Conservation (phyloP, 1,284 basidiomycete species). For the Trametes versicolor region DNA sequence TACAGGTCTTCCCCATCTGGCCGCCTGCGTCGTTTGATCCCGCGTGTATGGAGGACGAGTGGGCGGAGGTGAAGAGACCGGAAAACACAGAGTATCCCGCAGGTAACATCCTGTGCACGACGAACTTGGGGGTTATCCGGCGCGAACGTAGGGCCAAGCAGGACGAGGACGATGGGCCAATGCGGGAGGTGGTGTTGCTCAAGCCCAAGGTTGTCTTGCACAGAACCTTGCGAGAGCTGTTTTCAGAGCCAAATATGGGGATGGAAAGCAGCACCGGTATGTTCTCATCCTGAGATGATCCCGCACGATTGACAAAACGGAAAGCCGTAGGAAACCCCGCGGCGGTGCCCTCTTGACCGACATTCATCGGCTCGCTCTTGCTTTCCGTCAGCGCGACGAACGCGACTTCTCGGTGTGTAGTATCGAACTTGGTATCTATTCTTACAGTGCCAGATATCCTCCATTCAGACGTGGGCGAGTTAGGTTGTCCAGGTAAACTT, state of each 20-base stretch:
- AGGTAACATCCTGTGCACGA: conserved; percentile 18
- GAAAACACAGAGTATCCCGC: neutral
- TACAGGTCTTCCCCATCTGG: conserved; percentile 47
- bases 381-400: too few species aligned
- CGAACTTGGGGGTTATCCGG: conserved; percentile 17
- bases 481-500: too few species aligned
- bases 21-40: conserved; percentile 51
- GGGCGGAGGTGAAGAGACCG: conserved; percentile 17
- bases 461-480: too few species aligned
- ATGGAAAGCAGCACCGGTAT: neutral
- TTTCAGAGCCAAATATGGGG: conserved; percentile 2
- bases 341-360: neutral
- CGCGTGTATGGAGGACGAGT: conserved; percentile 56
- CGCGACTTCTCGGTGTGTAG: too few species aligned
- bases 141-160: conserved; percentile 3
- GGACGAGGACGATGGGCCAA: conserved; percentile 28
- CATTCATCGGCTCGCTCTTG: too few species aligned
- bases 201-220: conserved; percentile 48
- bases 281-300: neutral
- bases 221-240: conserved; percentile 13
- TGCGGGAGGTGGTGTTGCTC: conserved; percentile 33
- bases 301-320: neutral
- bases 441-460: too few species aligned
- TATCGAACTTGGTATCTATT: too few species aligned
- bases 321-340: neutral